Base-by-base conservation (phyloP, 352 stramenopile genomes). In the Pythium sp. region DNA sequence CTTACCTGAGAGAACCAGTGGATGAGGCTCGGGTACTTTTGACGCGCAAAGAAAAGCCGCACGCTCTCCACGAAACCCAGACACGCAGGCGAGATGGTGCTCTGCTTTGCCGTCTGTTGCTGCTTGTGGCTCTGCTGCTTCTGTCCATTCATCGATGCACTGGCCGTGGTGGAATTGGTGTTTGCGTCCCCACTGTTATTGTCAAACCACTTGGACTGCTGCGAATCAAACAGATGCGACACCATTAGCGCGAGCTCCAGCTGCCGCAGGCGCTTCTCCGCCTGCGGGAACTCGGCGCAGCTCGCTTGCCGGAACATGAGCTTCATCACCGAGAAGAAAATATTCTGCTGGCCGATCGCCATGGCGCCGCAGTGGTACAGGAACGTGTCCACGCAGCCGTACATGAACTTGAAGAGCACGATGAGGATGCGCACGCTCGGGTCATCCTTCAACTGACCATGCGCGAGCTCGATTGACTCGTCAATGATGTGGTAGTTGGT, bases 1-100 rank as follows among this genome's bases (percentile, higher is more conserved):
- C 67, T 46, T 77, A 94, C 88, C 82, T 89, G 79, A 41, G 84
- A 84, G 66, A 95, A 93, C 89, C 89, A 96, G 55, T 91, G 73
- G 1, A 96, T 61, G 28, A 96, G 76, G 38, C 84, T 91, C 24
- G 89, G 87, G 36, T 94, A 93, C 59, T 93, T 92, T 56, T 93
- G 84, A 5, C 78, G 82, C 11, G 89, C 86, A 58, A 95, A 96
- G 67, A 93, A 96, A 0, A 92, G 67, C 30, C 89, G 82, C 12
- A 93, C 77, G 65, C 74, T 90, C 58, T 96, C 85, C 1, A 92
- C 74, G 67, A 93, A 92, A 7, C 71, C 64, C 32, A 80, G 64
- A 46, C 86, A 84, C 14, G 72, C 67, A 0, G 77, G 64, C 20
- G 80, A 86, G 32, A 90, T 73, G 0, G 58, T 61, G 26, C 74